A percentile compares a stretch with the other conserved stretches of the same genome.
phyloP scores from a whole-genome alignment of 148 eudicot species.

The Chenopodium suecicum region DNA sequence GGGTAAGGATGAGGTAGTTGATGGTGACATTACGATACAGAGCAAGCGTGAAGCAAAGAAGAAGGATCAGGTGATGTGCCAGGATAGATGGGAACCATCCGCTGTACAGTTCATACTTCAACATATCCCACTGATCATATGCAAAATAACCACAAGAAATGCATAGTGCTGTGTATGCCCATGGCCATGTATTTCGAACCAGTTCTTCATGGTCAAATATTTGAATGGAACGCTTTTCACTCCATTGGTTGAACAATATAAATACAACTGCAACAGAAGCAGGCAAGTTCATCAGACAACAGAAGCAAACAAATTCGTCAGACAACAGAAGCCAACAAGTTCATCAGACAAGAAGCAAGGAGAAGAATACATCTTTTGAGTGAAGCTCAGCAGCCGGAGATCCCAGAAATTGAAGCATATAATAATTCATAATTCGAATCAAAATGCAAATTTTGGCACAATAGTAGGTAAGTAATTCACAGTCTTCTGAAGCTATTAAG shows the following conservation, averaged over 20 bases:
- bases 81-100: conserved; percentile 81
- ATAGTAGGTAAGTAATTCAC: not conserved
- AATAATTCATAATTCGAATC: too few species aligned
- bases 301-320: conserved; percentile 2
- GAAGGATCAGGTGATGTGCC: conserved; percentile 82
- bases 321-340: conserved; percentile 12
- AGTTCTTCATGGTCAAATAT: conserved; percentile 77
- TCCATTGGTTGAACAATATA: conserved; percentile 58
- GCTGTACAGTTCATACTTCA: conserved; percentile 52
- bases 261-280: conserved; percentile 52
- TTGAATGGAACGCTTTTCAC: conserved; percentile 21
- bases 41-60: conserved; percentile 86
- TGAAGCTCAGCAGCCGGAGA: not conserved
- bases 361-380: not conserved
- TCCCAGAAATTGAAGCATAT: not conserved
- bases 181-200: conserved; percentile 65
- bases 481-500: not conserved
- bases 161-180: conserved; percentile 78
- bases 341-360: not conserved
- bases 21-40: conserved; percentile 79
- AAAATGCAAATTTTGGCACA: not conserved
- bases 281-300: conserved; percentile 1
- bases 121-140: conserved; percentile 93
- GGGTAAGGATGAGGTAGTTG: conserved; percentile 95
- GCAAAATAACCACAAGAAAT: conserved; percentile 89